Evolutionary conservation across 169 alveolate species (phyloP), one percentile per base, ranked within the genome.

Genomic region (Cryptosporidium sp.): DNA sequence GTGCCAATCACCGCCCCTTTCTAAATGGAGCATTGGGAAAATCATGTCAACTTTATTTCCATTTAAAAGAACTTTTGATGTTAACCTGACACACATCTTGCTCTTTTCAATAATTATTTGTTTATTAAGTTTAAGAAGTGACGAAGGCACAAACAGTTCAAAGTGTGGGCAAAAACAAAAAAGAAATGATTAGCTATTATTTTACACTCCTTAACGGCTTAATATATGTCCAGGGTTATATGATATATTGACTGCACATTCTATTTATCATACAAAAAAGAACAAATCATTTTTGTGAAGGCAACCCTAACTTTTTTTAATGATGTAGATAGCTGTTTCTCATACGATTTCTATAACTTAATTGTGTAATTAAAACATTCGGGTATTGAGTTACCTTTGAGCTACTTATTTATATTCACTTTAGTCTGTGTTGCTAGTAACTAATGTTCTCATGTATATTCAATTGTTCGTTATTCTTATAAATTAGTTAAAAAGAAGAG

Each of bases 11-110:
- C 92, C 93, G 43, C 86, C 91, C 18, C 84, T 87, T 62, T 89
- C 93, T 68, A 69, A 70, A 29, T 87, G 94, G 93, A 91, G 84
- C 55, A 69, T 89, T 41, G 94, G 94, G 35, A 74, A 85, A 39
- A 43, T 92, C 84, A 71, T 92, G 91, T 91, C 92, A 59, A 92
- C 85, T 16, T 74, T 92, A 37, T 92, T 92, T 55, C 94, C 94
- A 48, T 92, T 92, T 86, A 89, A 89, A 91, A 51, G 93, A 62
- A 84, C 91, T 21, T 92, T 92, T 84, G 94, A 92, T 39, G 71
- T 86, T 12, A 92, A 92, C 50, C 51, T 92, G 51, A 92, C 94
- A 26, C 94, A 92, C 58, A 92, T 92, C 23, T 73, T 92, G 23
- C 94, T 92, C 51, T 92, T 92, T 62, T 68, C 94, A 23, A 65